Percentiles rank a stretch among this genome's conserved stretches.
Evolutionary conservation across 2,329 filamentous ascomycete genomes (phyloP).

Genomic region (Colletotrichum cordylinicola): DNA sequence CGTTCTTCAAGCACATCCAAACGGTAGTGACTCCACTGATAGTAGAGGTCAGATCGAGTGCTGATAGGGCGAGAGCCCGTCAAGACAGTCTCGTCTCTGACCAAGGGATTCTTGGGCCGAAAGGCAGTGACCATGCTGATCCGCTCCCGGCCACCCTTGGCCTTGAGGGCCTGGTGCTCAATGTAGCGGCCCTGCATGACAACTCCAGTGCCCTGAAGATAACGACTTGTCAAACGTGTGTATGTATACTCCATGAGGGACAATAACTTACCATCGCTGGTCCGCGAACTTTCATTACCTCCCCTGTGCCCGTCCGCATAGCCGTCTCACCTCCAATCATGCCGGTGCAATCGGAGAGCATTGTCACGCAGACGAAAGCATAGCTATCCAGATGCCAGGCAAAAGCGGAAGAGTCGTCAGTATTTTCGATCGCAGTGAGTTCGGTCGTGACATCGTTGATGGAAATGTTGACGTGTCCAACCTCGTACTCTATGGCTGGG

Average conservation of each 20-base stretch:
- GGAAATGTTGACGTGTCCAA: conserved; percentile 59
- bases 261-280: conserved; percentile 55
- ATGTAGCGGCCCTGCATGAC: conserved; percentile 72
- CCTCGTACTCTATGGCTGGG: conserved; percentile 58
- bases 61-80: conserved; percentile 66
- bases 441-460: conserved; percentile 48
- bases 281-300: conserved; percentile 64
- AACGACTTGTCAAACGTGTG: background rate
- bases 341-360: conserved; percentile 66
- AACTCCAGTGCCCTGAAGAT: conserved; percentile 61
- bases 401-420: conserved; percentile 59
- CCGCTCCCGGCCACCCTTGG: conserved; percentile 64
- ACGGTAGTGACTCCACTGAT: conserved; percentile 66
- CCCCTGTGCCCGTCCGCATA: conserved; percentile 57
- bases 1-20: conserved; percentile 68
- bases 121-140: conserved; percentile 73
- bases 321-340: conserved; percentile 74
- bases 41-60: conserved; percentile 62
- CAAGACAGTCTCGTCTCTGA: conserved; percentile 66
- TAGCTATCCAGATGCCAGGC: conserved; percentile 71
- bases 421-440: conserved; percentile 37
- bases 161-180: conserved; percentile 67
- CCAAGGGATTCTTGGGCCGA: conserved; percentile 58
- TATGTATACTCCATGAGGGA: conserved; percentile 27
- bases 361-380: conserved; percentile 72